These are phyloP conservation scores for Kwoniella sp. DNA, from an alignment of 768 basidiomycete genomes.

Conservation along the genomic window DNA sequence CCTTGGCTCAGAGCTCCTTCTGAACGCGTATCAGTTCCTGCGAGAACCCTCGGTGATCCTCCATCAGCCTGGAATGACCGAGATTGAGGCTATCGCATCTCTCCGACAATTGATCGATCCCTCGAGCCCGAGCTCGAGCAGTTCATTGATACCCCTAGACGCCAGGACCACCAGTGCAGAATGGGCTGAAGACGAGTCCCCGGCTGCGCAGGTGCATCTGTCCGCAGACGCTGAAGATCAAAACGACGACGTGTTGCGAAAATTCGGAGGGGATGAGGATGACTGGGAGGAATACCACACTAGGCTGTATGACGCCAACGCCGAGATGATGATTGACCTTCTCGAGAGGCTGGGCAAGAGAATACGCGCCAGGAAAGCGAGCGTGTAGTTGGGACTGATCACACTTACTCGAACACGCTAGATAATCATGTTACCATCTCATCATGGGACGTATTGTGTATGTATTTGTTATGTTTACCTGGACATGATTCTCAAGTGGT, in stretches of 20 bases:
- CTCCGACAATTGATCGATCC: slow-evolving; percentile 18
- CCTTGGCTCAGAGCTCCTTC: slow-evolving; percentile 14
- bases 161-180: not conserved
- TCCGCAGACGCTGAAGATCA: slow-evolving; percentile 2
- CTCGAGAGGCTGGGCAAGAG: slow-evolving; percentile 3
- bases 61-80: slow-evolving; percentile 15
- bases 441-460: not conserved
- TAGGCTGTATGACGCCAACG: slow-evolving; percentile 12
- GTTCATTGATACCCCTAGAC: not conserved
- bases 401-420: not conserved
- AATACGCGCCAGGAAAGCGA: slow-evolving; percentile 1
- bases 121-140: not conserved
- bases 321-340: slow-evolving; percentile 14
- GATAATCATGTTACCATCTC: not conserved
- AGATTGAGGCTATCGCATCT: slow-evolving; percentile 20
- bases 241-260: not conserved
- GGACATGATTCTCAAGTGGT: not conserved
- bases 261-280: not conserved
- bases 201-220: not conserved
- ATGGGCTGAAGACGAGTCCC: slow-evolving; percentile 1
- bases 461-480: not conserved
- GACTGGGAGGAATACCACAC: slow-evolving; percentile 17
- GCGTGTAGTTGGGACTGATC: not conserved
- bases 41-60: slow-evolving; percentile 18
- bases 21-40: slow-evolving; percentile 21